Base-by-base conservation (phyloP, 768 basidiomycete species). In the Paxillus involutus region DNA sequence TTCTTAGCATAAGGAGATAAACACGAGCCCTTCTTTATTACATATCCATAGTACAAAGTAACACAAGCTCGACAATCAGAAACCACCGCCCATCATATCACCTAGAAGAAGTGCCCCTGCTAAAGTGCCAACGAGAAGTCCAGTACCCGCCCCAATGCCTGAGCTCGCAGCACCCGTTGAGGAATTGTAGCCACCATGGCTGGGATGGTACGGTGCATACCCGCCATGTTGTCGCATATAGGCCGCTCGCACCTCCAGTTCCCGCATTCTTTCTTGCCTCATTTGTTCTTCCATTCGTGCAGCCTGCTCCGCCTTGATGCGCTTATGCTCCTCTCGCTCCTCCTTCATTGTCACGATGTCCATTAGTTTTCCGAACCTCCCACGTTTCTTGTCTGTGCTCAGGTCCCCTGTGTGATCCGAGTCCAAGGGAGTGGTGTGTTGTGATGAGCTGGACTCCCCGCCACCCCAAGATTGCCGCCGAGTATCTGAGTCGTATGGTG, bases 281-380 rank as follows among this genome's bases (percentile, higher is more conserved):
- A 49, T 57, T 47, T 21, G 41, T 19, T 68, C 66, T 21, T 65
- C 60, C 3, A 47, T 61, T 6, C 40, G 64, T n/a, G 57, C 65
- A 39, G 62, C 48, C 48, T 71, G 70, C 61, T 72, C 66, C 6
- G 65, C 67, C 51, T 63, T 61, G 44, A 71, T 63, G 16, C 62
- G 67, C 59, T 59, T 73, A 26, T 72, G 69, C 42, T 75, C 73
- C 62, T 84, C 80, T 6, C 85, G 73, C 66, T 86, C 84, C 59
- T 86, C 84, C 64, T 82, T 83, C 3, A 84, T 85, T 1, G 82
- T 82, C 12, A 82, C 79, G 0, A 81, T 84, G 60, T 87, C 84
- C 62, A 84, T 87, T 59, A 88, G 53, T 60, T 77, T 83, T 1
- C 76, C 79, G 57, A 89, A 75, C 56, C 88, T 73, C 0, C 85